These are phyloP conservation scores for Passiflora organensis DNA, from an alignment of 345 rosid species.

Conservation along the genomic window DNA sequence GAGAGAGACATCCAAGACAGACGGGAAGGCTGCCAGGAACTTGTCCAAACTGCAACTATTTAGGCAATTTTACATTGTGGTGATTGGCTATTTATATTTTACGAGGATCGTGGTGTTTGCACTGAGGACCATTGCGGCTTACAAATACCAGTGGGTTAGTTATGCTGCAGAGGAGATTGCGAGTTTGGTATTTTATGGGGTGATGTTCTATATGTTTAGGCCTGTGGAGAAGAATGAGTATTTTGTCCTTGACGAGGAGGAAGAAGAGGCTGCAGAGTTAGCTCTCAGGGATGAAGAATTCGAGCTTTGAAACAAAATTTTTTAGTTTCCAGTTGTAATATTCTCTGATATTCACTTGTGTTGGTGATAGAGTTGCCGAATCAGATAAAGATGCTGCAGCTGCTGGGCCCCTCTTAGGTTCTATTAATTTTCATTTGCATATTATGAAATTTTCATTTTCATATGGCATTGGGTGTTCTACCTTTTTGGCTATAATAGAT, in stretches of 20 bases:
- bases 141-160: slow-evolving; percentile 95
- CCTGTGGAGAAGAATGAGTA: slow-evolving; percentile 89
- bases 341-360: too few relatives aligned
- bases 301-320: slow-evolving; percentile 51
- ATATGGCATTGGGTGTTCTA: slow-evolving; percentile 11
- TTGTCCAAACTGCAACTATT: slow-evolving; percentile 77
- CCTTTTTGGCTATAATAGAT: too few relatives aligned
- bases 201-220: slow-evolving; percentile 91
- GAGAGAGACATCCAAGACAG: slow-evolving; percentile 86
- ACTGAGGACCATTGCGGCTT: slow-evolving; percentile 73
- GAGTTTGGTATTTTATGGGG: slow-evolving; percentile 61
- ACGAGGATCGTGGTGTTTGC: slow-evolving; percentile 92
- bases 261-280: slow-evolving; percentile 82
- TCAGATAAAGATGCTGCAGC: slow-evolving; percentile 14
- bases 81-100: slow-evolving; percentile 82
- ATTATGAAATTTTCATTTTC: slow-evolving; percentile 10
- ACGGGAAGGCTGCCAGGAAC: slow-evolving; percentile 90
- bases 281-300: slow-evolving; percentile 78
- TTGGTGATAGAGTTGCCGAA: too few relatives aligned
- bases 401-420: neutral
- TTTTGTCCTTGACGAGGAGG: slow-evolving; percentile 80
- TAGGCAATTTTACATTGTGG: slow-evolving; percentile 90
- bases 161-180: slow-evolving; percentile 83
- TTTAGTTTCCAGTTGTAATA: neutral
- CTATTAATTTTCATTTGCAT: slow-evolving; percentile 15